phyloP scores from a whole-genome alignment of 2,329 filamentous ascomycete genomes.

The Neophaeococcomyces mojaviensis region DNA sequence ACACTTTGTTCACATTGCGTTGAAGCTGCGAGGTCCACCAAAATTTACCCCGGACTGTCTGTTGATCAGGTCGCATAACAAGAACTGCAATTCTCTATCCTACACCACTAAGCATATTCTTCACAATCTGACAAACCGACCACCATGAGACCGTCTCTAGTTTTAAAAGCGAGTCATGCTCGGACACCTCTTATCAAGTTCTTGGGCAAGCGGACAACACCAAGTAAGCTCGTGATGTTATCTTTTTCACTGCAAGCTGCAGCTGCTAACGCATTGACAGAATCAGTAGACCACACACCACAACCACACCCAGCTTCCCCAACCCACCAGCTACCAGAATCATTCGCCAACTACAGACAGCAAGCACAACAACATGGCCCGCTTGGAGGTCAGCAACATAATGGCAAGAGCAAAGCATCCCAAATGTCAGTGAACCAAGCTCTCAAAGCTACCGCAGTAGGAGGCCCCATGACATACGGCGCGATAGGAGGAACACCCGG shows the following conservation, averaged over 20 bases:
- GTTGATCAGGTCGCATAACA: not conserved
- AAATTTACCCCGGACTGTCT: too few relatives aligned
- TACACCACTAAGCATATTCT: constrained; percentile 7
- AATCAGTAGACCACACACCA: constrained; percentile 47
- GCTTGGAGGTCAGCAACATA: constrained; percentile 31
- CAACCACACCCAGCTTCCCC: constrained; percentile 56
- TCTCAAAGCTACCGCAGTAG: constrained; percentile 6
- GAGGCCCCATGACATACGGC: constrained; percentile 27
- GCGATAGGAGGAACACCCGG: constrained; percentile 57
- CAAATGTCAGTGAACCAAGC: constrained; percentile 10
- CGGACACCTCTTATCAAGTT: constrained; percentile 45
- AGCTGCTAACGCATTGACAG: constrained; percentile 22
- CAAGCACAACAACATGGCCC: constrained; percentile 60
- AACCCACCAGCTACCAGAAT: constrained; percentile 48
- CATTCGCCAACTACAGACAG: constrained; percentile 55
- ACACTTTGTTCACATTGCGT: too few relatives aligned
- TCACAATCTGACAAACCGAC: constrained; percentile 11
- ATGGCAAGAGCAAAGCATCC: constrained; percentile 24
- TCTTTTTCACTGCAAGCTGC: not conserved
- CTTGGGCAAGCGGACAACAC: constrained; percentile 39
- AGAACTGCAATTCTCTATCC: not conserved
- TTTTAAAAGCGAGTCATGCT: constrained; percentile 33
- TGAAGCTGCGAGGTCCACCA: too few relatives aligned
- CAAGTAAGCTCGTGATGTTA: constrained; percentile 27
- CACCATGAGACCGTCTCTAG: constrained; percentile 36